Evolutionary conservation across 176 grass and related monocot genomes (phyloP), one percentile per base, ranked within the genome.

Genomic region (Areca catechu): DNA sequence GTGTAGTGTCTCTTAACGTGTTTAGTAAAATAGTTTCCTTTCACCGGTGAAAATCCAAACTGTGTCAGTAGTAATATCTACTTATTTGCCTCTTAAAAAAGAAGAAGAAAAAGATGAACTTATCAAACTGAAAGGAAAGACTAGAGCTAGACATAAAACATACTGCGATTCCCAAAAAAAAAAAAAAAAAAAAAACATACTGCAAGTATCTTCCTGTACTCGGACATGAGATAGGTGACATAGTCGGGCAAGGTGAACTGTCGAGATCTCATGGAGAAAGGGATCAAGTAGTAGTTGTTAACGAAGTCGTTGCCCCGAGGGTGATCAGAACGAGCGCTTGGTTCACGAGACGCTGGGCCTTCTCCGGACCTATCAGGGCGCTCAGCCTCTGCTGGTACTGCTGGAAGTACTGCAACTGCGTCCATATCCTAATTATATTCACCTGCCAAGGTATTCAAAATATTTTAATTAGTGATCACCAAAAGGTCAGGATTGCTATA

Each of bases 221-320:
- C 92, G 1, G 78, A 85, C 2, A 91, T 43, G 19, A 97, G 30
- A 34, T 88, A 97, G 23, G 21, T 49, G 69, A 91, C 21, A 75
- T 97, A 97, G 72, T 97, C 87, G 0, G 80, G 86, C 0, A 97
- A 73, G 14, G 92, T 48, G 69, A 97, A 97, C 62, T 97, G 65
- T 4, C 92, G 75, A 5, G 92, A 97, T 2, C 92, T 66, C 0
- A 24, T 22, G 0, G 92, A 97, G 80, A 56, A 97, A 3, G 92
- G 92, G 0, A 97, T 16, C n/a, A 97, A 79, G 78, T 97, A 97
- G 72, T 97, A 97, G 86, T 97, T 97, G 83, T 97, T 97, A 1
- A 97, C 92, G 63, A 97, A 97, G 76, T 97, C 92, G 51, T 97
- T 97, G 60, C 92, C 92, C 92, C 92, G 3, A 97, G 52, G 1